Evolutionary conservation across 2,329 filamentous ascomycete genomes (phyloP).

Genomic region (Calcarisporium arbuscula): DNA sequence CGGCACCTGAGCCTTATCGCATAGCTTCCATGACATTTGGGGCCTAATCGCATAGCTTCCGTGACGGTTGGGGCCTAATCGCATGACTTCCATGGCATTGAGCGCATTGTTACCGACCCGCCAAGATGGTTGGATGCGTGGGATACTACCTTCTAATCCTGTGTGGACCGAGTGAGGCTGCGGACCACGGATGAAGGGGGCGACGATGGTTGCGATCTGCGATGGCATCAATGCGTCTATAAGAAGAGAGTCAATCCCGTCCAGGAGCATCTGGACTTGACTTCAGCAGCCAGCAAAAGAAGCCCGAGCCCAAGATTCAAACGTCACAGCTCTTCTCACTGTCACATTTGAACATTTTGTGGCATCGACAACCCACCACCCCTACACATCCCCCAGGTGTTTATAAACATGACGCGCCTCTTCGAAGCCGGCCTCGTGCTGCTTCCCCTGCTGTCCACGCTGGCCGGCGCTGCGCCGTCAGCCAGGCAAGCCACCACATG

Average conservation of each 20-base stretch:
- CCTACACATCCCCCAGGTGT: background rate
- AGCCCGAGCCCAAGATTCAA: background rate
- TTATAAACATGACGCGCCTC: constrained; percentile 10
- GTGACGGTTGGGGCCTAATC: no score
- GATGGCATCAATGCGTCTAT: background rate
- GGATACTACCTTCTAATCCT: constrained; percentile 5
- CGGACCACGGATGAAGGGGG: background rate
- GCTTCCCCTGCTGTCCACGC: constrained; percentile 8
- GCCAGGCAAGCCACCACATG: constrained; percentile 17
- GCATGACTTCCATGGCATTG: no score
- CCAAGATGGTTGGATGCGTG: constrained; percentile 1
- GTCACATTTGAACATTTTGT: background rate
- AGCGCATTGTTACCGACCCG: constrained; percentile 4
- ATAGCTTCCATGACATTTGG: no score
- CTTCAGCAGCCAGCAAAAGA: background rate
- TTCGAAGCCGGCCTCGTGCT: constrained; percentile 12
- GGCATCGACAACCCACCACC: no score
- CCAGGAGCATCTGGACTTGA: background rate
- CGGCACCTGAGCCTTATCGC: no score
- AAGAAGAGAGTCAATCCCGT: background rate
- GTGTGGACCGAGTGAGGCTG: background rate
- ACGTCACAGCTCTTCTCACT: background rate
- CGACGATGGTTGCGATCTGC: background rate
- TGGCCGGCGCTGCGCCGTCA: constrained; percentile 8
- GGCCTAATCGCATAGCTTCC: constrained; percentile 1